Evolutionary conservation across 2,329 filamentous ascomycete species (phyloP).

Genomic region (Aspergillus aculeatus): DNA sequence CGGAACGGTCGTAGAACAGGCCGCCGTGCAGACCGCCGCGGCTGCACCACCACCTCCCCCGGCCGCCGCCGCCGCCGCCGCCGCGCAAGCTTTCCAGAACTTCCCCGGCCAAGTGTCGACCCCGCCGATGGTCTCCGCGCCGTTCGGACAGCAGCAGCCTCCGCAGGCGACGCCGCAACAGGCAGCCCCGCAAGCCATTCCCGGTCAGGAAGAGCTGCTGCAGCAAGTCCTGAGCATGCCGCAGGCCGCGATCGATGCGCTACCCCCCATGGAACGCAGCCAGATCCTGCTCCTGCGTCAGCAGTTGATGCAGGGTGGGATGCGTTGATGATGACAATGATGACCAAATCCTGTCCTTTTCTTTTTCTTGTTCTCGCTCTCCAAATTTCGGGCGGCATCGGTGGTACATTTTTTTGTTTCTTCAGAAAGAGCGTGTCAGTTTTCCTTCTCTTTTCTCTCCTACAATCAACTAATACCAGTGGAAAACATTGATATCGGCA

Average conservation of each 20-base stretch:
- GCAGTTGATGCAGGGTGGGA: slow-evolving; percentile 51
- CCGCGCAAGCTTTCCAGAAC: slow-evolving; percentile 38
- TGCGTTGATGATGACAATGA: slow-evolving; percentile 26
- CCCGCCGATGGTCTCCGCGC: slow-evolving; percentile 48
- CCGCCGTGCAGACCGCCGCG: slow-evolving; percentile 43
- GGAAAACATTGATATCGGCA: neutral
- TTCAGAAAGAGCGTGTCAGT: neutral
- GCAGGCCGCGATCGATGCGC: slow-evolving; percentile 73
- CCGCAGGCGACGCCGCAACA: slow-evolving; percentile 41
- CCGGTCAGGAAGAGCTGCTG: slow-evolving; percentile 71
- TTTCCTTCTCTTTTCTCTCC: neutral
- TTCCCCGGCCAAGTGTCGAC: slow-evolving; percentile 51
- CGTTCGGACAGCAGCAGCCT: slow-evolving; percentile 42
- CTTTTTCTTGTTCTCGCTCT: neutral
- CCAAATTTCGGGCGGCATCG: neutral
- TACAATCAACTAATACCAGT: neutral
- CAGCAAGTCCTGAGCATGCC: slow-evolving; percentile 78
- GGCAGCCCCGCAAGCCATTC: slow-evolving; percentile 44
- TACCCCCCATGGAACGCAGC: slow-evolving; percentile 71
- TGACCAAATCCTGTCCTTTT: neutral
- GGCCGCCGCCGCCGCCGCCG: slow-evolving; percentile 3
- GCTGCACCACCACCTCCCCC: slow-evolving; percentile 34
- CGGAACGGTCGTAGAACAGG: slow-evolving; percentile 72
- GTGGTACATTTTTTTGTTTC: neutral
- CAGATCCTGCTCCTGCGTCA: slow-evolving; percentile 78